phyloP scores from a whole-genome alignment of 1,139 yeast genomes.

The Torulaspora globosa region DNA sequence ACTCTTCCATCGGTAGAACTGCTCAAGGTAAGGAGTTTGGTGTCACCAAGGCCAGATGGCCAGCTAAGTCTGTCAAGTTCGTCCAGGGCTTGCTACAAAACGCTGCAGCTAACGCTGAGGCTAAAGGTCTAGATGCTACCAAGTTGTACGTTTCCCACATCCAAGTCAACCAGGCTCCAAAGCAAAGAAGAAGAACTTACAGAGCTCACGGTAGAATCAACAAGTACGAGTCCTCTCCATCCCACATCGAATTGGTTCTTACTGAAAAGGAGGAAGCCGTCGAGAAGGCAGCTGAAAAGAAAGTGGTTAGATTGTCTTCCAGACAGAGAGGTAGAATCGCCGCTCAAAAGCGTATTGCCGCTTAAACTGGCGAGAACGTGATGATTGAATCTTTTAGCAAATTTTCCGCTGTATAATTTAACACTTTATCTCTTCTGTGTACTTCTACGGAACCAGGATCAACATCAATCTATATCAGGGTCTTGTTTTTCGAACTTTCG shows the following conservation, averaged over 20 bases:
- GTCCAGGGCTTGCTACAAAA: conserved; percentile 91
- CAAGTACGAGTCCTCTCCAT: conserved; percentile 97
- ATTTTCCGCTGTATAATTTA: conserved; percentile 20
- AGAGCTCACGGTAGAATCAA: conserved; percentile 99
- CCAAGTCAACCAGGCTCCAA: conserved; percentile 99
- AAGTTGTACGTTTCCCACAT: conserved; percentile 94
- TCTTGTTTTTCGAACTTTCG: not conserved
- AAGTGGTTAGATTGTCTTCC: conserved; percentile 67
- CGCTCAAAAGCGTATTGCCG: conserved; percentile 70
- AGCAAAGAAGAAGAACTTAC: conserved; percentile 99
- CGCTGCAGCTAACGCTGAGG: conserved; percentile 99
- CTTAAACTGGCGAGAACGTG: conserved; percentile 35
- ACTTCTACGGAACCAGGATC: conserved; percentile 2
- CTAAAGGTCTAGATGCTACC: conserved; percentile 95
- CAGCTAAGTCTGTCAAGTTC: conserved; percentile 96
- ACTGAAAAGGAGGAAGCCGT: conserved; percentile 94
- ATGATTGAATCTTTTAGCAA: conserved; percentile 15
- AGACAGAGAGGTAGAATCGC: conserved; percentile 94
- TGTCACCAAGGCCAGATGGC: conserved; percentile 99
- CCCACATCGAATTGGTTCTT: conserved; percentile 96
- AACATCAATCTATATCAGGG: conserved; percentile 1
- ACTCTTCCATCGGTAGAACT: conserved; percentile 96
- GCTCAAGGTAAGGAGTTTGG: conserved; percentile 99
- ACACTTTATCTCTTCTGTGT: conserved; percentile 13
- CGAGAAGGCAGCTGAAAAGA: conserved; percentile 86